phyloP scores from a whole-genome alignment of 1,284 basidiomycete genomes.

The Kalmanozyma brasiliensis region DNA sequence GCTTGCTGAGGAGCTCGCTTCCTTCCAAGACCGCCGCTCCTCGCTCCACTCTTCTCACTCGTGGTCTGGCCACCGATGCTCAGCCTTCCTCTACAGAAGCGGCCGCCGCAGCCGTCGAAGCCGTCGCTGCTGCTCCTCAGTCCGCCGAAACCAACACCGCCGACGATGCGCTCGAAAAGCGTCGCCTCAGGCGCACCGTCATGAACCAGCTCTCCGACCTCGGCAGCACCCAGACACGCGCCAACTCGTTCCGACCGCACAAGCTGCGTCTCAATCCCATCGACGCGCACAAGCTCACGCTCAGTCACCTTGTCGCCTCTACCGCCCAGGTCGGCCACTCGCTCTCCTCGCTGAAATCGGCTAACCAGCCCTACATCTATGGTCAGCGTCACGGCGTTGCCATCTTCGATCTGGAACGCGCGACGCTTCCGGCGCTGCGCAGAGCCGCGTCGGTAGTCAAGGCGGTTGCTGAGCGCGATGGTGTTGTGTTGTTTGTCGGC shows the following conservation, averaged over 20 bases:
- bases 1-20: conserved; percentile 24
- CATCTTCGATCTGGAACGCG: conserved; percentile 91
- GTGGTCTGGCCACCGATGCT: conserved; percentile 17
- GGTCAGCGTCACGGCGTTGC: conserved; percentile 89
- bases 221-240: conserved; percentile 80
- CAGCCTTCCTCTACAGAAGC: conserved; percentile 12
- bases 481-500: conserved; percentile 89
- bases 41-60: conserved; percentile 8
- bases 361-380: conserved; percentile 93
- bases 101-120: conserved; percentile 9
- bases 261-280: conserved; percentile 78
- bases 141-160: conserved; percentile 11
- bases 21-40: conserved; percentile 7
- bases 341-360: conserved; percentile 81
- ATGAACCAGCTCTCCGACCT: conserved; percentile 77
- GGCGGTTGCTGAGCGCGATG: conserved; percentile 82
- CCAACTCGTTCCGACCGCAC: conserved; percentile 79
- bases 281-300: conserved; percentile 76
- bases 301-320: conserved; percentile 89
- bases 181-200: conserved; percentile 50
- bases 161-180: conserved; percentile 30
- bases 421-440: conserved; percentile 86
- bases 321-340: conserved; percentile 95
- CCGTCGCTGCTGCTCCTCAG: background rate
- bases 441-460: conserved; percentile 88